Evolutionary conservation across 2,329 filamentous ascomycete species (phyloP).

Genomic region (Harringtonia aguacate): DNA sequence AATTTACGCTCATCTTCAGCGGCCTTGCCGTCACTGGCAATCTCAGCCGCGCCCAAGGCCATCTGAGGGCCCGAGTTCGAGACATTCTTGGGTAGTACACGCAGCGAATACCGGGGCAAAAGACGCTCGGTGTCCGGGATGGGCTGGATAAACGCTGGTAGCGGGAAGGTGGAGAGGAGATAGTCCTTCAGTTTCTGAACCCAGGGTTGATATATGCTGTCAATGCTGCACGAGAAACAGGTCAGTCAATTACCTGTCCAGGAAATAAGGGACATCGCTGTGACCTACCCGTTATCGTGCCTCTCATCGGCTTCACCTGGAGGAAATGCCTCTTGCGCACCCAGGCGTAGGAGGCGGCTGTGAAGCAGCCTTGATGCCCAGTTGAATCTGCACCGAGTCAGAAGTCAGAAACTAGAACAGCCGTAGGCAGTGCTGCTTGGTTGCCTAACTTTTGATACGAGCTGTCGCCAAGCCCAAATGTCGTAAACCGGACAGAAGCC

Average conservation of each 20-base stretch:
- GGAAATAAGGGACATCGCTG: no score
- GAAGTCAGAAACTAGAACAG: background rate
- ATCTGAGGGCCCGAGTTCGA: no score
- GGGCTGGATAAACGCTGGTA: constrained; percentile 54
- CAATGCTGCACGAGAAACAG: constrained; percentile 43
- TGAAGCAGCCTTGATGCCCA: constrained; percentile 84
- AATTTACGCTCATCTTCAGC: constrained; percentile 6
- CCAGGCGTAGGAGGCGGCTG: constrained; percentile 73
- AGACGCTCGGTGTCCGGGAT: constrained; percentile 67
- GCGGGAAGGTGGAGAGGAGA: constrained; percentile 57
- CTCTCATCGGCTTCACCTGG: constrained; percentile 87
- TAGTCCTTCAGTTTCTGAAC: constrained; percentile 53
- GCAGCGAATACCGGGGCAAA: constrained; percentile 55
- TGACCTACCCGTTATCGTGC: constrained; percentile 81
- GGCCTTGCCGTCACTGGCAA: background rate
- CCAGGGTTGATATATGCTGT: constrained; percentile 76
- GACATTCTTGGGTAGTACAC: constrained; percentile 9
- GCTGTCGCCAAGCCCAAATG: constrained; percentile 88
- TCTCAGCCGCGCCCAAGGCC: background rate
- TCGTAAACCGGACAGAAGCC: constrained; percentile 59
- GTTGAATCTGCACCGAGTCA: constrained; percentile 72
- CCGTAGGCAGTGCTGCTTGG: background rate
- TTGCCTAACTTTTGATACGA: constrained; percentile 72
- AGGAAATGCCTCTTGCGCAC: constrained; percentile 64
- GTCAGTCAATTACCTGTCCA: background rate